A percentile compares a stretch with the other conserved stretches of the same genome.
Evolutionary conservation across 371 early-diverging fungal genomes (phyloP).

Genomic region (Neoconidiobolus thromboides): DNA sequence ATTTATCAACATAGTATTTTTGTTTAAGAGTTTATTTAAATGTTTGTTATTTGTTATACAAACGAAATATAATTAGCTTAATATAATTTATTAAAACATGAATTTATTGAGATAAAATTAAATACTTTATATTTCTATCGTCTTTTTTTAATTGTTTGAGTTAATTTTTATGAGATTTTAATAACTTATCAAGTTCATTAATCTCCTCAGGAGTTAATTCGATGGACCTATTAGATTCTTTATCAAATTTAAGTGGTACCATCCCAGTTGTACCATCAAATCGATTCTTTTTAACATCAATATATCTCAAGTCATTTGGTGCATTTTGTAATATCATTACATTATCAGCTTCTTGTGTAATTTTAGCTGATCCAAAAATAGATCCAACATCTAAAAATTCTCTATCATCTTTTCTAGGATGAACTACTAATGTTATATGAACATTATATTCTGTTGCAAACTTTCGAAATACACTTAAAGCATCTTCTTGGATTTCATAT

Average conservation of each 20-base stretch:
- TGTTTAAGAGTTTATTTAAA: too few species aligned
- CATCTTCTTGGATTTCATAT: slow-evolving; percentile 54
- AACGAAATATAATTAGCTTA: too few species aligned
- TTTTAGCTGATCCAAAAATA: slow-evolving; percentile 58
- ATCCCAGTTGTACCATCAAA: slow-evolving; percentile 52
- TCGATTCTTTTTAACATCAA: slow-evolving; percentile 51
- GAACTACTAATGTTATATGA: slow-evolving; percentile 58
- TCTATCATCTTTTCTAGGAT: slow-evolving; percentile 41
- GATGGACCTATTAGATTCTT: background rate
- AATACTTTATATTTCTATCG: too few species aligned
- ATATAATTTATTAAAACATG: too few species aligned
- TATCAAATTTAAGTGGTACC: slow-evolving; percentile 22
- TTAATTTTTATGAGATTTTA: too few species aligned
- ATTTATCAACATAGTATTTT: too few species aligned
- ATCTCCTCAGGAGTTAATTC: background rate
- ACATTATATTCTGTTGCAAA: slow-evolving; percentile 56
- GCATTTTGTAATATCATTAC: slow-evolving; percentile 41
- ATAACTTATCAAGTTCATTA: slow-evolving; percentile 2
- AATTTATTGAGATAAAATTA: too few species aligned
- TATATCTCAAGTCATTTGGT: slow-evolving; percentile 16
- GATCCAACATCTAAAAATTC: slow-evolving; percentile 42
- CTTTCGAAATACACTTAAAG: slow-evolving; percentile 35
- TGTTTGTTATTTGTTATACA: too few species aligned
- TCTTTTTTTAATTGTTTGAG: too few species aligned
- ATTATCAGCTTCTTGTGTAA: slow-evolving; percentile 69